Base-by-base conservation (phyloP, 108 stramenopile genomes). In the Pseudonitzschia delicatissima region DNA sequence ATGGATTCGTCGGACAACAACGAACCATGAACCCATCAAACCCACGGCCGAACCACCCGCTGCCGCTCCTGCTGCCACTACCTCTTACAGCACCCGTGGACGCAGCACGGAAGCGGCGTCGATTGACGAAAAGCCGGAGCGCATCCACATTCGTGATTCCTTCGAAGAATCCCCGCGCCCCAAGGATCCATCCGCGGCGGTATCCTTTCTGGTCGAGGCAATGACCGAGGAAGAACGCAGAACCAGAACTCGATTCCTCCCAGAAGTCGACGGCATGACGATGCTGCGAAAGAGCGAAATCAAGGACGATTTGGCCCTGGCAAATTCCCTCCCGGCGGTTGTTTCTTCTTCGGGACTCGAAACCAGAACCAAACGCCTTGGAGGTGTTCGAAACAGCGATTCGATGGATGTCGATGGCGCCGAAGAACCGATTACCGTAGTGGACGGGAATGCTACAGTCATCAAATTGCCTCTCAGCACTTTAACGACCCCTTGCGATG, bases 251-350 rank as follows among this genome's bases (percentile, higher is more conserved):
- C 77, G 93, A 3, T 84, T 84, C 58, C 55, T 94, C 33, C 93
- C 93, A 4, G 78, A 78, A 9, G 90, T 91, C 21, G 90, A 89
- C 9, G 93, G 93, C 0, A 88, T 94, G 71, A 83, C 83, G 33
- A 68, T 68, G 58, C 66, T 94, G 49, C 75, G 82, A 47, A 91
- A 87, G 62, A 60, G 66, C 23, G 90, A 94, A 77, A 68, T 90
- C 59, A 91, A 87, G 78, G 71, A 62, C 17, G 93, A 94, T 76
- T 62, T 94, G 62, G 67, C 67, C 5, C 64, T 81, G 62, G 86
- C 87, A 0, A 45, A 87, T 9, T 49, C 81, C 6, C 39, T 77
- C 4, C 33, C 50, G 9, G 28, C 70, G 12, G 48, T 61, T 39
- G 57, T 66, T 45, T 52, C 53, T 39, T 47, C 72, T 11, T 32